A percentile compares a stretch with the other conserved stretches of the same genome.
These are phyloP conservation scores for Tanacetum coccineum DNA, from an alignment of 129 eudicot genomes.

Conservation along the genomic window DNA sequence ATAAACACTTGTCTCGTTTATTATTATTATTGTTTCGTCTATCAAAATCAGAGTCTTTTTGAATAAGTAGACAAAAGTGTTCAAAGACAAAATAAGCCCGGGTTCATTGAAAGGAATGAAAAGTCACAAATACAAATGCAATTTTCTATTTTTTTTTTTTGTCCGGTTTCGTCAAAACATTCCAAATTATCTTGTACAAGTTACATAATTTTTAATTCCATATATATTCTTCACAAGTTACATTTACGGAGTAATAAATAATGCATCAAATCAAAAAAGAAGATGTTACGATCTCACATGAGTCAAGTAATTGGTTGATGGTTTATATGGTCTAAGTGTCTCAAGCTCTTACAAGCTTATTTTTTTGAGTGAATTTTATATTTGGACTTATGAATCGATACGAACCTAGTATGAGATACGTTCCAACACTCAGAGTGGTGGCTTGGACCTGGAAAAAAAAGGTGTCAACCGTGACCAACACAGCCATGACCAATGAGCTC, in stretches of 20 bases:
- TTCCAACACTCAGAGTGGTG: too few relatives aligned
- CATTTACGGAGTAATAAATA: not conserved
- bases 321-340: too few relatives aligned
- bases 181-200: not conserved
- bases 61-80: not conserved
- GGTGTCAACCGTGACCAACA: too few relatives aligned
- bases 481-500: too few relatives aligned
- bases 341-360: too few relatives aligned
- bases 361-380: too few relatives aligned
- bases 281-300: too few relatives aligned
- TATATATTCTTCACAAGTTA: not conserved
- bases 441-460: too few relatives aligned
- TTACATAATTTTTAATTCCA: not conserved
- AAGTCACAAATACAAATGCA: not conserved
- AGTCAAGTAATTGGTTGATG: too few relatives aligned
- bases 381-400: too few relatives aligned
- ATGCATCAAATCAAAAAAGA: not conserved
- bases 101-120: conserved; percentile 4
- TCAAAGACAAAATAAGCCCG: not conserved
- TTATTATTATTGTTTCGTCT: not conserved
- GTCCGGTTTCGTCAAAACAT: not conserved
- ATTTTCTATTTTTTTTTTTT: not conserved
- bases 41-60: not conserved
- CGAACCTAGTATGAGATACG: too few relatives aligned
- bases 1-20: not conserved